Evolutionary conservation across 257 asterid species (phyloP).

Genomic region (Scutellaria minor): DNA sequence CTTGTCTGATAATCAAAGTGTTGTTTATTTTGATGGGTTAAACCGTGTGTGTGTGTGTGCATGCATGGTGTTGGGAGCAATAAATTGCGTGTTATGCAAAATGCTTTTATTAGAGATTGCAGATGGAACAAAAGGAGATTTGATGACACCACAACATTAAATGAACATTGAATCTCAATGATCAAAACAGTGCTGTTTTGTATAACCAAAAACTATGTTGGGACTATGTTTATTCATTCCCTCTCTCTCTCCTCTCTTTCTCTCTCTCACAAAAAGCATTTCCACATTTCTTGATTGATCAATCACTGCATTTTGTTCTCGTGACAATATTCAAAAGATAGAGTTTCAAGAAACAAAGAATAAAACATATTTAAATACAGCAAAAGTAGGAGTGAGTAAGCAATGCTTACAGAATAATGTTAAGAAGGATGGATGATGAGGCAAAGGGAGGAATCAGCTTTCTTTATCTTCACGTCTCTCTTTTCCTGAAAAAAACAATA

Average conservation of each 20-base stretch:
- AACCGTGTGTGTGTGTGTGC: too few relatives aligned
- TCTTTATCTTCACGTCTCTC: conserved; percentile 32
- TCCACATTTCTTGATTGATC: background rate
- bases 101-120: too few relatives aligned
- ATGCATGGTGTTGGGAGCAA: too few relatives aligned
- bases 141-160: too few relatives aligned
- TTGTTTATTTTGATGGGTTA: too few relatives aligned
- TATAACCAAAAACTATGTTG: background rate
- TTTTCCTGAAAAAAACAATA: background rate
- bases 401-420: conserved; percentile 12
- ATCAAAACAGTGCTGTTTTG: background rate
- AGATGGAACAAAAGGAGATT: too few relatives aligned
- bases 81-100: too few relatives aligned
- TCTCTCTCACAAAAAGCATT: background rate
- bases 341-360: background rate
- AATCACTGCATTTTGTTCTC: background rate
- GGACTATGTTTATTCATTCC: too few relatives aligned
- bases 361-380: background rate
- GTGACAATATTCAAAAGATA: conserved; percentile 6
- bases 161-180: too few relatives aligned
- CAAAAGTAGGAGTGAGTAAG: conserved; percentile 14
- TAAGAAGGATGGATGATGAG: conserved; percentile 19
- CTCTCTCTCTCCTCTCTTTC: background rate
- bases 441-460: conserved; percentile 19
- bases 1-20: too few relatives aligned